Evolutionary conservation across 352 stramenopile species (phyloP), one percentile per base, ranked within the genome.

Genomic region (Globisporangium cystogenes): DNA sequence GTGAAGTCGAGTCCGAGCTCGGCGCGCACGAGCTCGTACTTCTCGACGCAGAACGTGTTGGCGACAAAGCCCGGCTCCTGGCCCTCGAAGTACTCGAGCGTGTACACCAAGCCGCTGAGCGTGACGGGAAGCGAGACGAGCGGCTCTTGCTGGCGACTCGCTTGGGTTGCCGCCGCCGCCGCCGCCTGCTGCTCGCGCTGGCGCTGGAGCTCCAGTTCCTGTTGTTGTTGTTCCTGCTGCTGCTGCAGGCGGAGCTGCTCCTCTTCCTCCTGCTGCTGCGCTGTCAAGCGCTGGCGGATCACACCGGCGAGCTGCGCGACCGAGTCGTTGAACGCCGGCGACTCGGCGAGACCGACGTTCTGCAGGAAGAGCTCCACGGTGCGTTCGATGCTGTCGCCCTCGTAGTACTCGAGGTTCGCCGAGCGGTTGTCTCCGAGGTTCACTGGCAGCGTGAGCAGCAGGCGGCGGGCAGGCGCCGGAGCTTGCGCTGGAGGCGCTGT

Each of bases 11-110:
- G 35, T 12, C 72, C 76, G 21, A 83, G 26, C 55, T 87, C 70
- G 4, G 60, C 57, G 21, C 71, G 72, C 29, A 90, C 54, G 7
- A 72, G 57, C 57, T 87, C 71, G 51, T 86, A 62, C 60, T 87
- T 87, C 59, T 87, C 75, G 23, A 82, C 67, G 47, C 82, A 93
- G 50, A 93, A 90, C 15, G 60, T 68, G 37, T 86, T 87, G 23
- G 80, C 76, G 20, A 72, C 76, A 53, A 64, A 65, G 16, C 61
- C 64, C 0, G 72, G 73, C 46, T 90, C 72, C 39, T 93, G 70
- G 6, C 74, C 71, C 43, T 72, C 64, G 45, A 76, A 86, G 67
- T 83, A 93, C 21, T 85, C 60, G 35, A 93, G 66, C n/a, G 76
- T 59, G 53, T 78, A 88, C 35, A 74, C 63, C 0, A 60, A 59